phyloP scores from a whole-genome alignment of 78 protist species.

The Protostelium mycophagum region DNA sequence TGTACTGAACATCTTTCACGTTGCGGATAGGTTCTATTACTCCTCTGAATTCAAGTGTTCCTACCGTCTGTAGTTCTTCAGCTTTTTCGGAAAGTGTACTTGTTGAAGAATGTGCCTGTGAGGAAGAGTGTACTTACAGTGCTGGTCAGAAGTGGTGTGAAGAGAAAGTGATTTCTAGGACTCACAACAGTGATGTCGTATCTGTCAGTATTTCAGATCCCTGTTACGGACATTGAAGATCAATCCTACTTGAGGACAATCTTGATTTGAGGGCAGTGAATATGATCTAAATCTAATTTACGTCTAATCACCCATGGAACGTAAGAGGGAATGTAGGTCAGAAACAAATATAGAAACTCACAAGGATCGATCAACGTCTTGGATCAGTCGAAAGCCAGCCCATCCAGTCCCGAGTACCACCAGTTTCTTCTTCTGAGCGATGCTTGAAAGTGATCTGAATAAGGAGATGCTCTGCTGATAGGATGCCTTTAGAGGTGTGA shows the following conservation, averaged over 20 bases:
- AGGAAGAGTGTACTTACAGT: neutral
- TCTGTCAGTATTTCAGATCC: too few relatives aligned
- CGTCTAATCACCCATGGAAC: too few relatives aligned
- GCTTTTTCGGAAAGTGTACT: too few relatives aligned
- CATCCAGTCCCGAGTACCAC: conserved; percentile 64
- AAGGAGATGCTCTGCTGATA: too few relatives aligned
- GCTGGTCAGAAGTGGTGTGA: conserved; percentile 57
- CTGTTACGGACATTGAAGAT: too few relatives aligned
- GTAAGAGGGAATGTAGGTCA: neutral
- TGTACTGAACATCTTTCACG: conserved; percentile 5
- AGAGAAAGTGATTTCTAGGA: conserved; percentile 56
- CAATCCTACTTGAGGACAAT: too few relatives aligned
- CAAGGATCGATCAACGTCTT: conserved; percentile 3
- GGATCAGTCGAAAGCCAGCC: conserved; percentile 25
- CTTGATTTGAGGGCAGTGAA: too few relatives aligned
- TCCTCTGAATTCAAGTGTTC: neutral
- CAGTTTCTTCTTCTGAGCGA: conserved; percentile 2
- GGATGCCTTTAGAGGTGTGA: too few relatives aligned
- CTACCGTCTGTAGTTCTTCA: neutral
- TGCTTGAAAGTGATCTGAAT: too few relatives aligned
- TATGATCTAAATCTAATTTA: too few relatives aligned
- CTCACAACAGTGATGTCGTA: conserved; percentile 37
- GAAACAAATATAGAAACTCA: neutral
- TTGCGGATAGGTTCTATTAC: conserved; percentile 59
- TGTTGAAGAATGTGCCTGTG: too few relatives aligned